Conservation (phyloP, 805 yeast genomes). For the Saccharomyces eubayanus region DNA sequence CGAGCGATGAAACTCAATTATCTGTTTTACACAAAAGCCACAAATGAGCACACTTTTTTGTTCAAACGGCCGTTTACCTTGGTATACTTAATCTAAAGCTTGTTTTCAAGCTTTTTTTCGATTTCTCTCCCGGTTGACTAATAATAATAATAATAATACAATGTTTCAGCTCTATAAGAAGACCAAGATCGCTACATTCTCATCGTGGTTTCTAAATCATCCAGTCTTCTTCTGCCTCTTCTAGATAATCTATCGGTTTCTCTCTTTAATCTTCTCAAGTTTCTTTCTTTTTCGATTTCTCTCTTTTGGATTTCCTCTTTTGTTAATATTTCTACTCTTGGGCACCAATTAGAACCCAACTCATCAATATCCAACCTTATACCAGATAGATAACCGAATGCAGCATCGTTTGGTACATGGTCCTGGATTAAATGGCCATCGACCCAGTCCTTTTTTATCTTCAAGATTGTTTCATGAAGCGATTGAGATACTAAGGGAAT, state of each 20-base stretch:
- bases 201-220: constrained; percentile 39
- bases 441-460: constrained; percentile 71
- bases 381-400: constrained; percentile 56
- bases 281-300: constrained; percentile 90
- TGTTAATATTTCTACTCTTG: constrained; percentile 74
- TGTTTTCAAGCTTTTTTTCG: not conserved
- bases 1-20: not conserved
- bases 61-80: not conserved
- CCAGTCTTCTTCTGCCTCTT: constrained; percentile 40
- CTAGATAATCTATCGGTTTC: constrained; percentile 53
- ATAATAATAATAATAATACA: not conserved
- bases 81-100: not conserved
- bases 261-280: constrained; percentile 83
- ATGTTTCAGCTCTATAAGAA: not conserved
- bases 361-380: constrained; percentile 66
- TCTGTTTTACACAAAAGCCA: not conserved
- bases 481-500: constrained; percentile 84
- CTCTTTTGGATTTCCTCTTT: constrained; percentile 92
- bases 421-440: constrained; percentile 52
- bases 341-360: constrained; percentile 79
- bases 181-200: constrained; percentile 10
- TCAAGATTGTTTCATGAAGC: constrained; percentile 67
- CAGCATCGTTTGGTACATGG: constrained; percentile 47
- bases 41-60: not conserved
- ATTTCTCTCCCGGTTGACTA: not conserved